These are phyloP conservation scores for Coemansia umbellata DNA, from an alignment of 192 early-diverging fungal genomes.

Conservation along the genomic window DNA sequence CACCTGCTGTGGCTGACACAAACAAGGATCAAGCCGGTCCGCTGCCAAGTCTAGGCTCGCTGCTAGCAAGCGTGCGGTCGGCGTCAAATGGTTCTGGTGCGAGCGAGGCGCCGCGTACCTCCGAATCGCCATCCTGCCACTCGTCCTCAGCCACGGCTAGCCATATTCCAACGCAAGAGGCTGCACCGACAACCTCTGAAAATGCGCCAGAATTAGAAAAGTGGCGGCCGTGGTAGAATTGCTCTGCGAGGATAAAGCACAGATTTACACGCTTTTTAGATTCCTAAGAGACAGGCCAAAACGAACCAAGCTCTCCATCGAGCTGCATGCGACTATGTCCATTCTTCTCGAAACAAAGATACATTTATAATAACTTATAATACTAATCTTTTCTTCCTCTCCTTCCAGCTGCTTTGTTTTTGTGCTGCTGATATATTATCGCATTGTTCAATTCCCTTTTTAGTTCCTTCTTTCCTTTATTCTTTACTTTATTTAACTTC, in stretches of 20 bases:
- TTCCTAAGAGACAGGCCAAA: too few species aligned
- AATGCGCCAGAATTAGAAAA: slow-evolving; percentile 20
- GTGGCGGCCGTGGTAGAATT: slow-evolving; percentile 45
- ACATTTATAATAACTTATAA: background rate
- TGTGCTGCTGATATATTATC: background rate
- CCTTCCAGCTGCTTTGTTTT: too few species aligned
- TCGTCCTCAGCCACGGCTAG: background rate
- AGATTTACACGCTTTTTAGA: too few species aligned
- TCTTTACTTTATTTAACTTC: background rate
- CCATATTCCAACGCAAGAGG: background rate
- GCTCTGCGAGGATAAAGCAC: background rate
- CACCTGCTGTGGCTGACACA: background rate
- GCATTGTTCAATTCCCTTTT: background rate
- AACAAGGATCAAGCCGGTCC: slow-evolving; percentile 20
- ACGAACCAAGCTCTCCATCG: too few species aligned
- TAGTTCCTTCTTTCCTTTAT: background rate
- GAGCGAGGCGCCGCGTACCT: background rate
- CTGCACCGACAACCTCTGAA: slow-evolving; percentile 3
- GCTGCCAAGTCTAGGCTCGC: slow-evolving; percentile 35
- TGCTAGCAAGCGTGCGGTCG: slow-evolving; percentile 30
- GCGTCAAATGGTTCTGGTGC: background rate
- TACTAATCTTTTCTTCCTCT: background rate
- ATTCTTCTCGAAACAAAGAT: background rate
- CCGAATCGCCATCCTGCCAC: background rate
- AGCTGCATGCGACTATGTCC: background rate